Base-by-base conservation (phyloP, 495 filamentous ascomycete species). In the Acidiella bohemica region DNA sequence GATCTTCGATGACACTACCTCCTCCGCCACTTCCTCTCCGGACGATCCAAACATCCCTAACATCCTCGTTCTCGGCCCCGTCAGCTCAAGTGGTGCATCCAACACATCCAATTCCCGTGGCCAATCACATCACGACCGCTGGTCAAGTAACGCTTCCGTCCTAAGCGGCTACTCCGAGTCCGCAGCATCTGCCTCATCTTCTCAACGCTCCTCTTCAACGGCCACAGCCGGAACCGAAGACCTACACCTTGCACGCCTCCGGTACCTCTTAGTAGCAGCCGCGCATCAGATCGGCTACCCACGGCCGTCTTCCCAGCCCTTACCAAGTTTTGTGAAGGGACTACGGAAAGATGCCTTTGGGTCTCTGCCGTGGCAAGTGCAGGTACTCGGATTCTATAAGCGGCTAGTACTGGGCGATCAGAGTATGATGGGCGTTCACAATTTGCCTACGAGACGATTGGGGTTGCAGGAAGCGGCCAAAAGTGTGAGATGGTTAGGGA, bases 1-100 rank as follows among this genome's bases (percentile, higher is more conserved):
- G 8, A 82, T 93, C 47, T 93, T 94, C 55, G 86, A 94, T 56
- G 86, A 94, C 53, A n/a, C n/a, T n/a, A 80, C 75, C 0, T 80
- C 77, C 53, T 82, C 76, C 0, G 80, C 79, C 3, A 67, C 82
- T 11, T 87, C 82, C 6, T 83, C 84, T 0, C 79, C 86, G 39
- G 75, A 82, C 37, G 79, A 72, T 11, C 74, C 73, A 1, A 68
- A 68, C 36, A 67, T 82, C 22, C 86, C 84, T 6, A 88, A 92
- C 51, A 90, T 94, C 29, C 59, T 93, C 22, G 77, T 94, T 1
- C 71, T 93, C 3, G 84, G 85, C 1, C 79, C 85, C 20, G 67
- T 67, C 41, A 35, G 28, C 7, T 45, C 50, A 57, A n/a, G n/a
- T n/a, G n/a, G n/a, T n/a, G n/a, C n/a, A n/a, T 46, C 47, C 17